phyloP scores from a whole-genome alignment of 148 eudicot species.

The Heliamphora exappendiculata region DNA sequence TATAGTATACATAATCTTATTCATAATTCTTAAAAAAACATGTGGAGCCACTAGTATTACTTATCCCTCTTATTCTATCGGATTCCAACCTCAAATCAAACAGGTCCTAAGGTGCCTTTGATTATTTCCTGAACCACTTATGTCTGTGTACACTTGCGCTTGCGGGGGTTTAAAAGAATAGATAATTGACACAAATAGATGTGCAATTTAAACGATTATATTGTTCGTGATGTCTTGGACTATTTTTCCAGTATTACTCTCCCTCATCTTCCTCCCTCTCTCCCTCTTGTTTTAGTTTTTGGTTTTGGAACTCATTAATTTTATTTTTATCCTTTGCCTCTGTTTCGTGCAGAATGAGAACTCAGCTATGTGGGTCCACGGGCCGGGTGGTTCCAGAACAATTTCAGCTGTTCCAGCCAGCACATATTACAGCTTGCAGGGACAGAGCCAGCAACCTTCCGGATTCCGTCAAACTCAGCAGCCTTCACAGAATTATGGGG shows the following conservation, averaged over 20 bases:
- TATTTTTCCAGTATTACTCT: neutral
- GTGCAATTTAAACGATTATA: neutral
- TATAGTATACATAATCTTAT: too few species aligned
- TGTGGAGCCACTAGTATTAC: too few species aligned
- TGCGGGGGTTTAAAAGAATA: neutral
- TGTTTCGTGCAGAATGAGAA: constrained; percentile 32
- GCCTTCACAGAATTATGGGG: constrained; percentile 60
- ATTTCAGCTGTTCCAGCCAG: constrained; percentile 69
- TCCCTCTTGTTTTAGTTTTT: neutral
- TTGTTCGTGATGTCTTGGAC: neutral
- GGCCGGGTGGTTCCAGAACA: constrained; percentile 70
- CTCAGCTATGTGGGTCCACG: constrained; percentile 53
- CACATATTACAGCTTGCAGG: constrained; percentile 74
- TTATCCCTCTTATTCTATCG: too few species aligned
- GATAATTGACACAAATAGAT: neutral
- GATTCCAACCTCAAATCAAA: too few species aligned
- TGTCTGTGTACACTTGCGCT: neutral
- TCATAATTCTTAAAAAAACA: too few species aligned
- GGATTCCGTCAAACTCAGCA: constrained; percentile 77
- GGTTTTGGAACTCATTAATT: neutral
- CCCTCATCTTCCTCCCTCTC: neutral
- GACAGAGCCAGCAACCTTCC: constrained; percentile 45
- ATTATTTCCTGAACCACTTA: neutral
- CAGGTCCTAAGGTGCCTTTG: neutral
- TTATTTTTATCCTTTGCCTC: neutral